A percentile compares a stretch with the other conserved stretches of the same genome.
Conservation (phyloP, 192 early-diverging fungal genomes). For the Gryganskiella cystojenkinii region DNA sequence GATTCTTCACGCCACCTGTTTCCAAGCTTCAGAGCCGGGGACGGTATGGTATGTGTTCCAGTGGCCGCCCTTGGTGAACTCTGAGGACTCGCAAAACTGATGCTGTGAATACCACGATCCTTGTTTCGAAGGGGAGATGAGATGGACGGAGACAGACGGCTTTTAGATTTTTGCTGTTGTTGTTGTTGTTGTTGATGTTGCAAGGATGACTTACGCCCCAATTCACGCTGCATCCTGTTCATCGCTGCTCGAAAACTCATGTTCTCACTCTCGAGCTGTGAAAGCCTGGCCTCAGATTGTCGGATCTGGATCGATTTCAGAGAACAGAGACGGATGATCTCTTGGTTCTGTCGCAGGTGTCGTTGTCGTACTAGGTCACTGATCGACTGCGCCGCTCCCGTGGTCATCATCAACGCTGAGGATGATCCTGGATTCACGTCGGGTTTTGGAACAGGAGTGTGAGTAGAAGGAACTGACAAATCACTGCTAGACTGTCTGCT, state of each 20-base stretch:
- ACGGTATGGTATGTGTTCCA: too few relatives aligned
- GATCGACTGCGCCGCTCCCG: too few relatives aligned
- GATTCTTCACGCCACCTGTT: too few relatives aligned
- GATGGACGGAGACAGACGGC: neutral
- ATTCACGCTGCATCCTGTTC: neutral
- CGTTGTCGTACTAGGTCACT: constrained; percentile 25
- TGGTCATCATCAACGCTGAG: too few relatives aligned
- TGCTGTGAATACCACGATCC: too few relatives aligned
- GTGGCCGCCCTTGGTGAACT: too few relatives aligned
- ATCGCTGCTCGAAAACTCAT: constrained; percentile 4
- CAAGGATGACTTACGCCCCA: neutral
- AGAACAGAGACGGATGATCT: constrained; percentile 30
- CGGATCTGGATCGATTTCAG: constrained; percentile 29
- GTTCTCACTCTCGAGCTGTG: constrained; percentile 25
- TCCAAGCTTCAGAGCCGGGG: too few relatives aligned
- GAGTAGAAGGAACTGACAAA: too few relatives aligned
- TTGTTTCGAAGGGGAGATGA: neutral
- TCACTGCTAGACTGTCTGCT: too few relatives aligned
- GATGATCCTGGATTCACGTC: too few relatives aligned
- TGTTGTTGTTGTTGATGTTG: neutral
- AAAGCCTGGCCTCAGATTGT: constrained; percentile 15
- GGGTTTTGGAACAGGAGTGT: too few relatives aligned
- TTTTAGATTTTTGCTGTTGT: neutral
- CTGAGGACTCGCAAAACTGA: too few relatives aligned
- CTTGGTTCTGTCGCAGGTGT: constrained; percentile 28